A percentile compares a stretch with the other conserved stretches of the same genome.
phyloP scores from a whole-genome alignment of 148 eudicot species.

The Oxyria digyna region DNA sequence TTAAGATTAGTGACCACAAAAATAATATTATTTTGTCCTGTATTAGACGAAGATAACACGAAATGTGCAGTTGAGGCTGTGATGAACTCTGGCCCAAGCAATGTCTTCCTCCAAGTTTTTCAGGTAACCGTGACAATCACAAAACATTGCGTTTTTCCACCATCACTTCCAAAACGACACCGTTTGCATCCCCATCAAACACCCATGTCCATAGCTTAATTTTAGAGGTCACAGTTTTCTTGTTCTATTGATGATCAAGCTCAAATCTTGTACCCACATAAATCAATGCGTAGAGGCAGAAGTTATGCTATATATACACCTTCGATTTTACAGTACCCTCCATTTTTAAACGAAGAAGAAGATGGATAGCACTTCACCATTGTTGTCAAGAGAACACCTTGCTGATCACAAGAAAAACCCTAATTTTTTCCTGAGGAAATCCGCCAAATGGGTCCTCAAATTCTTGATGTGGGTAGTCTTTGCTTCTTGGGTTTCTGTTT shows the following conservation, averaged over 20 bases:
- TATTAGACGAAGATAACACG: neutral
- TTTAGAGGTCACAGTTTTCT: neutral
- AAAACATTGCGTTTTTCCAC: neutral
- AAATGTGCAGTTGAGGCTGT: neutral
- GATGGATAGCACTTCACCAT: slow-evolving; percentile 16
- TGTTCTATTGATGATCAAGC: neutral
- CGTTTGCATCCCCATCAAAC: neutral
- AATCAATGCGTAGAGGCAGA: neutral
- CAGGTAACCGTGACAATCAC: neutral
- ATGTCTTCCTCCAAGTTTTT: neutral
- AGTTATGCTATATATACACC: neutral
- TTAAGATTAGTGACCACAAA: neutral
- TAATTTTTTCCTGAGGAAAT: slow-evolving; percentile 17
- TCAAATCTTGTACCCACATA: neutral
- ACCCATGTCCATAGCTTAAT: neutral
- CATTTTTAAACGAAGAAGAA: neutral
- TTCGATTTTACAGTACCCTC: neutral
- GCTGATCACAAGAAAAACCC: slow-evolving; percentile 15
- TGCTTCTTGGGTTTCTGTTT: slow-evolving; percentile 38
- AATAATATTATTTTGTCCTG: neutral
- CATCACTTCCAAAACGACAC: neutral
- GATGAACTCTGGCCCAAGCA: neutral
- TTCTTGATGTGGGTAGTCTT: slow-evolving; percentile 54
- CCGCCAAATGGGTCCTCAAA: slow-evolving; percentile 49
- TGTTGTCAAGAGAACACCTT: slow-evolving; percentile 18